These are phyloP conservation scores for Prinsepia uniflora DNA, from an alignment of 306 rosid genomes.

Conservation along the genomic window DNA sequence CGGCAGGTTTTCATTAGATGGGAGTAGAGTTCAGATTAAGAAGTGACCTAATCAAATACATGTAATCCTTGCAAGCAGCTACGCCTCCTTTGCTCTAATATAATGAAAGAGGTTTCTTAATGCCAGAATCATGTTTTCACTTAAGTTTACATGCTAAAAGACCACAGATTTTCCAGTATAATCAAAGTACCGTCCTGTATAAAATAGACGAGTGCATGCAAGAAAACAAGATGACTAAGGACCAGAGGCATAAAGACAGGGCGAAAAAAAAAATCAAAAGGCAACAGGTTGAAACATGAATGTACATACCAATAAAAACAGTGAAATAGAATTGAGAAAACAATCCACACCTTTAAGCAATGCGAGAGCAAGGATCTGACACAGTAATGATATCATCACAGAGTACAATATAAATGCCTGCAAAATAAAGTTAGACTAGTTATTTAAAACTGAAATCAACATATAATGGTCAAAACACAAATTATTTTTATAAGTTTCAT, in stretches of 20 bases:
- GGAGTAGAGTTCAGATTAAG: background rate
- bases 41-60: background rate
- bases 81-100: background rate
- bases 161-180: background rate
- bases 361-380: conserved; percentile 64
- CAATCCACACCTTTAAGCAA: conserved; percentile 63
- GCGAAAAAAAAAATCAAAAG: background rate
- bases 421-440: conserved; percentile 22
- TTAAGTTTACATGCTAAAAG: background rate
- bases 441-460: background rate
- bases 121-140: background rate
- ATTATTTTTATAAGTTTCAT: background rate
- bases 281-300: conserved; percentile 22
- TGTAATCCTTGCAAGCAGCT: background rate
- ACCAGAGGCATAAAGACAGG: no score
- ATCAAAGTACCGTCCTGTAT: background rate
- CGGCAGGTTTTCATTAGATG: background rate
- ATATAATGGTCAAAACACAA: background rate
- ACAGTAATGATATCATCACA: conserved; percentile 48
- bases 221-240: background rate
- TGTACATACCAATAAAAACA: conserved; percentile 4
- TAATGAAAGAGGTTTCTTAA: background rate
- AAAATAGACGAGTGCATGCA: conserved; percentile 10
- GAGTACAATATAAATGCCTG: conserved; percentile 89
- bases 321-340: conserved; percentile 12